Evolutionary conservation across 305 asterid species (phyloP), one percentile per base, ranked within the genome.

Genomic region (Solanum hybrid): DNA sequence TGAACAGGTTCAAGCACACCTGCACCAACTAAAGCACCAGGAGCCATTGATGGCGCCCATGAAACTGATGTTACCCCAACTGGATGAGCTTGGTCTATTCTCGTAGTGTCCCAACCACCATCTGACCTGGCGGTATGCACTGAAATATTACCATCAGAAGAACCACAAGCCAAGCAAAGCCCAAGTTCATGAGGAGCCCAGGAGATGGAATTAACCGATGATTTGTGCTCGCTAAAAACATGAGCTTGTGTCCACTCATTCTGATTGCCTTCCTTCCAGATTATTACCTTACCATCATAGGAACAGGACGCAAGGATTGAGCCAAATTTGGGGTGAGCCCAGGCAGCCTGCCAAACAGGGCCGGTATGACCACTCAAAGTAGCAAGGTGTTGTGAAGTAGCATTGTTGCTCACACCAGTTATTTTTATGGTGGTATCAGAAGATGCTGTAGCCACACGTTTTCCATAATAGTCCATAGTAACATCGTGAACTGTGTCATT

Each of bases 111-210:
- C 99, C 99, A 97, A 40, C 94, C 91, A 32, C 98, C 98, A 72
- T 95, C 98, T 6, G 96, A 86, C 89, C 93, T 95, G 64, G 94
- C 93, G 14, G 96, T 94, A 92, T 96, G 92, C 85, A 96, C 96
- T 0, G 97, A 94, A 13, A 97, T 95, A 89, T 92, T 94, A 69
- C 99, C 99, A 71, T 95, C 98, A 1, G 99, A 95, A 2, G 99
- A 97, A 34, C 98, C 98, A 90, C 97, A 95, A 5, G 99, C 99
- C 93, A 97, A 91, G 94, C 96, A 94, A 51, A 96, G 92, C n/a
- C 99, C 99, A 22, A 96, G 92, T 89, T 97, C 99, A 51, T 97
- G 98, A 7, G 99, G 99, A 0, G 99, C 98, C 99, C 99, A 97
- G 36, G 97, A 96, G 38, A 97, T 94, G 78, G 99, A 97, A 86